phyloP scores from a whole-genome alignment of 1,284 basidiomycete genomes.

The Ceratorhiza oryzae-sativae region DNA sequence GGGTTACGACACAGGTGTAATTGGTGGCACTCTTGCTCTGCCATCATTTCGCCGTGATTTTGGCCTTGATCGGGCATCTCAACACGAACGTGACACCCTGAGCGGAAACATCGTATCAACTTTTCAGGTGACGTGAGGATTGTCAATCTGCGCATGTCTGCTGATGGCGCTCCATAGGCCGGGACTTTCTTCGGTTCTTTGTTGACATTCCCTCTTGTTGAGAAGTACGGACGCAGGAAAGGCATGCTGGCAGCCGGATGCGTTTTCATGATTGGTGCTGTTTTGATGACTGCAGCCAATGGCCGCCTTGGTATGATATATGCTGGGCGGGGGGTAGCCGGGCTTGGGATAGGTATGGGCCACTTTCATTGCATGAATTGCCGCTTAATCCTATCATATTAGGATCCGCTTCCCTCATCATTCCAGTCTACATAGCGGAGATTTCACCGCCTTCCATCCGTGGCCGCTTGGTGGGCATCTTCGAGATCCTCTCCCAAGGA shows the following conservation, averaged over 20 bases:
- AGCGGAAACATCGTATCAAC: slow-evolving; percentile 53
- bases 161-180: slow-evolving; percentile 45
- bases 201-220: slow-evolving; percentile 47
- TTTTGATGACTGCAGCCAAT: slow-evolving; percentile 49
- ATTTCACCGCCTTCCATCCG: slow-evolving; percentile 47
- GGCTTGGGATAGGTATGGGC: slow-evolving; percentile 49
- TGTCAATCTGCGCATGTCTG: neutral
- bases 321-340: slow-evolving; percentile 50
- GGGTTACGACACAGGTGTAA: slow-evolving; percentile 49
- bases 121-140: slow-evolving; percentile 43
- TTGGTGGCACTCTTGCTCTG: slow-evolving; percentile 50
- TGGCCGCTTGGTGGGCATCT: slow-evolving; percentile 48
- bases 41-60: slow-evolving; percentile 49
- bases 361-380: neutral
- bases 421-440: slow-evolving; percentile 52
- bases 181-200: slow-evolving; percentile 51
- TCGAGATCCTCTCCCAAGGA: slow-evolving; percentile 48
- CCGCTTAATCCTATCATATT: slow-evolving; percentile 35
- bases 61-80: slow-evolving; percentile 43
- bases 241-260: slow-evolving; percentile 47
- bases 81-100: slow-evolving; percentile 42
- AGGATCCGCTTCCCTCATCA: slow-evolving; percentile 45
- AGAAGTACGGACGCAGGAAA: slow-evolving; percentile 46
- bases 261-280: slow-evolving; percentile 51
- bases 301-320: slow-evolving; percentile 48